Percentiles rank a stretch among this genome's conserved stretches.
These are phyloP conservation scores for Metschnikowia arizonensis DNA, from an alignment of 805 yeast genomes.

Conservation along the genomic window DNA sequence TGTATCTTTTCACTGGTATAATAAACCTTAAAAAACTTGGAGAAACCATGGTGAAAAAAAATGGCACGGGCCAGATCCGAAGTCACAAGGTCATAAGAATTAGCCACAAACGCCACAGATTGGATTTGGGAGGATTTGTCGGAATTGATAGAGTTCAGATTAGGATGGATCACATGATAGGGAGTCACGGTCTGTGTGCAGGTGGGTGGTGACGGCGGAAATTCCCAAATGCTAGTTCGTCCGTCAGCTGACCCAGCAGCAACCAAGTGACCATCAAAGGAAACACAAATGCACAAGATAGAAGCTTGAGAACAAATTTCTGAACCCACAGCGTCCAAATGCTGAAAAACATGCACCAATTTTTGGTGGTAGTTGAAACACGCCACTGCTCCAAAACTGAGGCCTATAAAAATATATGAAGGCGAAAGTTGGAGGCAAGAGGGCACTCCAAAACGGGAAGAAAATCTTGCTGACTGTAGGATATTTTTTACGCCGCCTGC, in stretches of 20 bases:
- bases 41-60: conserved; percentile 59
- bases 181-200: conserved; percentile 2
- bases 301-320: conserved; percentile 5
- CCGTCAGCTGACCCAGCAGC: conserved; percentile 72
- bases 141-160: too few relatives aligned
- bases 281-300: conserved; percentile 54
- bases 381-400: conserved; percentile 59
- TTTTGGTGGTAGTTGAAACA: conserved; percentile 68
- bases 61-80: conserved; percentile 39
- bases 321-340: too few relatives aligned
- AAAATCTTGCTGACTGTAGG: conserved; percentile 23
- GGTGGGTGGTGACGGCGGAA: conserved; percentile 15
- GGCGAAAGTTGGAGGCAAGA: conserved; percentile 24
- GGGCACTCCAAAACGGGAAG: conserved; percentile 22
- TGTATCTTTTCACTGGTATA: conserved; percentile 17
- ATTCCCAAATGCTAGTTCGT: conserved; percentile 63
- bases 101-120: conserved; percentile 26
- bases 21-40: conserved; percentile 51
- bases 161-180: conserved; percentile 15
- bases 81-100: conserved; percentile 29
- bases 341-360: conserved; percentile 39
- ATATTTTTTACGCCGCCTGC: conserved; percentile 18
- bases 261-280: conserved; percentile 64
- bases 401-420: conserved; percentile 58
- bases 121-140: conserved; percentile 21